Evolutionary conservation across 169 alveolate genomes (phyloP).

Genomic region (Plasmodium reichenowi): DNA sequence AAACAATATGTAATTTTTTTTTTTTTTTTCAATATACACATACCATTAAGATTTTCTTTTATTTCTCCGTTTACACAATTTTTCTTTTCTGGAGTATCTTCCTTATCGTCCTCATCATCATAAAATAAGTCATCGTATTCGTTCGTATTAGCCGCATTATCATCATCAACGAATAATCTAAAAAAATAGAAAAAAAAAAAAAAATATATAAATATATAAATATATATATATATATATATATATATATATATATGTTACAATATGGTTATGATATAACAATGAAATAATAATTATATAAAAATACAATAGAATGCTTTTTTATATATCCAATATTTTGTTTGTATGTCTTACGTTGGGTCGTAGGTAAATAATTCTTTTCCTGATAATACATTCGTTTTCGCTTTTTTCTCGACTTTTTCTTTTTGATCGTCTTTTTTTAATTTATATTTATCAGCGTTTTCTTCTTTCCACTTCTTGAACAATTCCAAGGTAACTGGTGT

Average conservation of each 20-base stretch:
- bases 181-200: background rate
- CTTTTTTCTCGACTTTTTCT: conserved; percentile 80
- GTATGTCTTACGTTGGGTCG: conserved; percentile 83
- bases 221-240: background rate
- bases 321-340: no score
- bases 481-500: conserved; percentile 94
- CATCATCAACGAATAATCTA: conserved; percentile 90
- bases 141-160: conserved; percentile 87
- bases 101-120: conserved; percentile 78
- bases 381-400: conserved; percentile 82
- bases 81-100: conserved; percentile 76
- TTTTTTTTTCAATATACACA: background rate
- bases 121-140: conserved; percentile 86
- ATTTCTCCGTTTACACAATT: conserved; percentile 70
- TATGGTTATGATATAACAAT: background rate
- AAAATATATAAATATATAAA: background rate
- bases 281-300: background rate
- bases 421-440: conserved; percentile 86
- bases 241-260: background rate
- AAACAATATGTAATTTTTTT: background rate
- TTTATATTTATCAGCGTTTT: conserved; percentile 87
- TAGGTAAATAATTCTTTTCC: conserved; percentile 91
- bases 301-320: background rate
- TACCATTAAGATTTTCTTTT: conserved; percentile 80
- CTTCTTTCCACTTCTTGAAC: conserved; percentile 89